Evolutionary conservation across 2,329 filamentous ascomycete genomes (phyloP), one percentile per base, ranked within the genome.

Genomic region (Apiospora aurea): DNA sequence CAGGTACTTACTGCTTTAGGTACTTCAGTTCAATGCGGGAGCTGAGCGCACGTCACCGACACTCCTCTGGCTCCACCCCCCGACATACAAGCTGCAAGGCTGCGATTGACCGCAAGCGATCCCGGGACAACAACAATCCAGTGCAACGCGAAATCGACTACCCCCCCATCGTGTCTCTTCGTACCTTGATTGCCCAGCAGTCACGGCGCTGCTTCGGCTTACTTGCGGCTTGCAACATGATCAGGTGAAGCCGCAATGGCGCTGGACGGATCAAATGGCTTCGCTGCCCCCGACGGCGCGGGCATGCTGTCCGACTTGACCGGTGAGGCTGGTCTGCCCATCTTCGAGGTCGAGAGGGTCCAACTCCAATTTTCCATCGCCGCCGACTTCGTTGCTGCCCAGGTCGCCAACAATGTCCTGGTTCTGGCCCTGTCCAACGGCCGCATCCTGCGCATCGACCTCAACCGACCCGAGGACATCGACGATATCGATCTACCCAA

Each of bases 401-500:
- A 98, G 83, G 96, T 98, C 71, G 95, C 96, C 75, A 98, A 99
- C 83, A 98, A 99, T 86, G 95, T 98, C 74, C 89, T 99, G 72
- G 91, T 98, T 29, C 87, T 99, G 69, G 96, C 96, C 53, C 88
- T 99, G 49, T 96, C 95, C 6, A 98, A 96, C 72, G 94, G 95
- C 69, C 92, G 96, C 77, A 96, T 99, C 75, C 86, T 99, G 73
- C 91, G 96, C 73, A 99, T 99, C 81, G 96, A 98, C 81, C 86
- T 98, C 69, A 95, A 98, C 82, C 94, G 92, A 79, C 93, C 96
- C 7, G 94, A 95, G 79, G 96, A 99, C 82, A 98, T 99, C 79
- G 96, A 99, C 84, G 94, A 99, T 83, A 97, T 99, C 81, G 96
- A 99, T 82, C 90, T 99, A 10, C 96, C 96, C 49, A 97, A 97